Conservation (phyloP, 805 yeast species). For the Lipomyces oligophaga region DNA sequence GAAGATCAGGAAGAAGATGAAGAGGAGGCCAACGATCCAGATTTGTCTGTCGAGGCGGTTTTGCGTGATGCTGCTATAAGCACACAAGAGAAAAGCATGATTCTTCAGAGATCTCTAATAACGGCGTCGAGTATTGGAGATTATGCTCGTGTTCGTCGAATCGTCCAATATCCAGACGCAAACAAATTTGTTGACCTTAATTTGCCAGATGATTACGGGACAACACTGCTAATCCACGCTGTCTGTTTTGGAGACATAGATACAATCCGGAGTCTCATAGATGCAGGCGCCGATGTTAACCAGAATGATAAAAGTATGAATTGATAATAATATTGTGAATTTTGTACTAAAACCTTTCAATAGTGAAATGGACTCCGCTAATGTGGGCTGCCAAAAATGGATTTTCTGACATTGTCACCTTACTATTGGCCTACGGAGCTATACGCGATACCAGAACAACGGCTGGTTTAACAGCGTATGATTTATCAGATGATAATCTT, state of each 20-base stretch:
- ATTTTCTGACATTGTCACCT: conserved; percentile 51
- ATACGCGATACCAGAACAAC: conserved; percentile 50
- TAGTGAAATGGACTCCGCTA: conserved; percentile 48
- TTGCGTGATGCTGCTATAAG: conserved; percentile 24
- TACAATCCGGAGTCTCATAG: conserved; percentile 38
- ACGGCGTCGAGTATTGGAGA: conserved; percentile 41
- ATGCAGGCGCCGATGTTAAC: conserved; percentile 39
- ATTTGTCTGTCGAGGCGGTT: conserved; percentile 30
- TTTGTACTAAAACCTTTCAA: background rate
- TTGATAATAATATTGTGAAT: no score
- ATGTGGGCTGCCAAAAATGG: conserved; percentile 83
- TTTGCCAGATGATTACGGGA: conserved; percentile 39
- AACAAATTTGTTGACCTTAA: conserved; percentile 35
- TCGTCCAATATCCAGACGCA: conserved; percentile 34
- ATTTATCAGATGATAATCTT: conserved; percentile 51
- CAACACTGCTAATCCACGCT: conserved; percentile 41
- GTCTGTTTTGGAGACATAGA: conserved; percentile 42
- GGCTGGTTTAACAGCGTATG: conserved; percentile 50
- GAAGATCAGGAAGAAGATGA: no score
- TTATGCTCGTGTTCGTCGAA: conserved; percentile 31
- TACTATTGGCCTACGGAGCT: conserved; percentile 61
- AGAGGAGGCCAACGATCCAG: no score
- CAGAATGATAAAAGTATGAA: conserved; percentile 35
- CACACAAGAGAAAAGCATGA: conserved; percentile 9
- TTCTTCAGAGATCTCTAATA: conserved; percentile 35